Evolutionary conservation across 1,284 basidiomycete genomes (phyloP).

Genomic region (Boletellus sp.): DNA sequence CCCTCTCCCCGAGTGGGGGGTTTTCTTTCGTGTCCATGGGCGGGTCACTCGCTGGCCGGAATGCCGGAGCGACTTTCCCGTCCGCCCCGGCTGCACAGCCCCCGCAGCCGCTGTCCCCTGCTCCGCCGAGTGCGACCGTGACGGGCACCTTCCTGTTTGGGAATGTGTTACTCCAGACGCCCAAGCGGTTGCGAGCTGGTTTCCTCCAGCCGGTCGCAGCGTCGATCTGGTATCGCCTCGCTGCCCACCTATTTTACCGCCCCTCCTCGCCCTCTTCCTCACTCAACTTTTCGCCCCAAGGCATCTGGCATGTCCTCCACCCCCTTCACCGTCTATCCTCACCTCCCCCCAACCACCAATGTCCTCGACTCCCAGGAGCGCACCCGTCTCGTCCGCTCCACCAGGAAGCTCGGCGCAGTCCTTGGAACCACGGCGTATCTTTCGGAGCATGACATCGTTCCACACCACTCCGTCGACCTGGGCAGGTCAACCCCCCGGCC

Average conservation of each 20-base stretch:
- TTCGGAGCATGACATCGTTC: conserved; percentile 36
- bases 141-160: too few relatives aligned
- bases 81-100: too few relatives aligned
- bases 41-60: too few relatives aligned
- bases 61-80: too few relatives aligned
- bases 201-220: too few relatives aligned
- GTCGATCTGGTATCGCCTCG: too few relatives aligned
- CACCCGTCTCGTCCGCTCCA: conserved; percentile 52
- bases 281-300: conserved; percentile 1
- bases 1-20: too few relatives aligned
- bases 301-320: conserved; percentile 23
- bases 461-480: conserved; percentile 26
- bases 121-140: too few relatives aligned
- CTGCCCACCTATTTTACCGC: conserved; percentile 5
- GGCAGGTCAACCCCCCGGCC: conserved; percentile 21
- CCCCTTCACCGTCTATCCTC: conserved; percentile 10
- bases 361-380: conserved; percentile 47
- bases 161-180: too few relatives aligned
- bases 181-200: too few relatives aligned
- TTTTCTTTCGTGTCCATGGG: too few relatives aligned
- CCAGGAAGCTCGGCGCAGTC: conserved; percentile 55
- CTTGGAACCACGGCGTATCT: conserved; percentile 54
- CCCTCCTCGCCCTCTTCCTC: neutral
- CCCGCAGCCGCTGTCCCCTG: too few relatives aligned
- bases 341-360: conserved; percentile 45